A percentile compares a stretch with the other conserved stretches of the same genome.
These are phyloP conservation scores for Lasiodiplodia sp. DNA, from an alignment of 2,329 filamentous ascomycete species.

Conservation along the genomic window DNA sequence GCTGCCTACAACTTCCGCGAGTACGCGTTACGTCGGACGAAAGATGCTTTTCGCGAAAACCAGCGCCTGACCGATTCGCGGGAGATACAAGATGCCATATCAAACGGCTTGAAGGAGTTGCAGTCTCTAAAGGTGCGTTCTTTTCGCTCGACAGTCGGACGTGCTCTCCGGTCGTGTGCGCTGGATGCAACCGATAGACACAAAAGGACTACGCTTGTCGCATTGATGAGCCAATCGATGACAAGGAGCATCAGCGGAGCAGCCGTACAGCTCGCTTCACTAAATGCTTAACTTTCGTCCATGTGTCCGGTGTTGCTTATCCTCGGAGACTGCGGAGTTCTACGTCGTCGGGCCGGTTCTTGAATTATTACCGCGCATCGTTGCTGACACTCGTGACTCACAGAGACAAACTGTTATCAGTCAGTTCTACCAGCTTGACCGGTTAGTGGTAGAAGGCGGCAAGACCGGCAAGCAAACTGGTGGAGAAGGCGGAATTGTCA, in stretches of 20 bases:
- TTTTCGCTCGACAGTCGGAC: too few species aligned
- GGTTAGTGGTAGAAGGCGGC: conserved; percentile 89
- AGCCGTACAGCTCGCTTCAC: not conserved
- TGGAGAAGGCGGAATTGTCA: conserved; percentile 69
- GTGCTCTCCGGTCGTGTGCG: too few species aligned
- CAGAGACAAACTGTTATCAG: conserved; percentile 95
- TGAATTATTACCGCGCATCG: not conserved
- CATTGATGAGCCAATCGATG: not conserved
- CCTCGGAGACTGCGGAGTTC: not conserved
- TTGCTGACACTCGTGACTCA: conserved; percentile 16
- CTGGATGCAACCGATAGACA: not conserved
- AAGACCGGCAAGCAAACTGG: conserved; percentile 78
- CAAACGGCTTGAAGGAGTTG: conserved; percentile 85
- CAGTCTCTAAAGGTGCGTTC: conserved; percentile 84
- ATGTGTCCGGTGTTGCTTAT: not conserved
- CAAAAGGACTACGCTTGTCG: not conserved
- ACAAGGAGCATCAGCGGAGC: not conserved
- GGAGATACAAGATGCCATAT: conserved; percentile 84
- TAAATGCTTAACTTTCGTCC: not conserved
- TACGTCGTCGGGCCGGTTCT: not conserved
- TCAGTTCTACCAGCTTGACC: conserved; percentile 92
- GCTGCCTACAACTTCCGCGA: conserved; percentile 97
- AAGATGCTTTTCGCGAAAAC: conserved; percentile 88
- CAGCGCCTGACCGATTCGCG: conserved; percentile 74
- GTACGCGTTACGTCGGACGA: conserved; percentile 89